Evolutionary conservation across 106 monocot genomes (phyloP), one percentile per base, ranked within the genome.

Genomic region (Alisma plantagoaquatica): DNA sequence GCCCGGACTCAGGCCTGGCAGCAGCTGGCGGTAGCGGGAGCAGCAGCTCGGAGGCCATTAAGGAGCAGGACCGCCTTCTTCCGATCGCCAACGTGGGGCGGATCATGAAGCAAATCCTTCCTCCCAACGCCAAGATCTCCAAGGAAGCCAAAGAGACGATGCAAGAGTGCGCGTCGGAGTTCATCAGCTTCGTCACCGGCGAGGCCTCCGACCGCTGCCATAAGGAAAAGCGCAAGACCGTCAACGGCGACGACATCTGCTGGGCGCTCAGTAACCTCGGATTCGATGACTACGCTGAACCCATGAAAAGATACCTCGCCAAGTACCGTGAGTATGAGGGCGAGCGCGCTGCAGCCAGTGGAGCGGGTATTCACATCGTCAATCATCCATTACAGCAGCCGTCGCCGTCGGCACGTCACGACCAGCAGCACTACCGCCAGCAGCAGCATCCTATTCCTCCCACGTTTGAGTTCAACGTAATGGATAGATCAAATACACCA

Each of bases 91-190:
- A 87, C 73, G 87, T 87, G 12, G 87, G 87, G 25, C 26, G 87
- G 47, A 87, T 87, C 60, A 87, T 87, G 87, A 81, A 87, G 71
- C 81, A 87, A 41, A 78, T 75, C 46, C 77, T 88, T 9, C 87
- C 87, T 0, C 51, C 82, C 0, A 82, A 88, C 44, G 87, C 87
- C 2, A 88, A 82, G 65, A 76, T 84, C 67, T 84, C 84, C 0
- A 84, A 84, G 56, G 84, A 84, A 27, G 79, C 79, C 21, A 84
- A 84, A 66, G 84, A 84, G 53, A 79, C 79, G 7, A 79, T 84
- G 84, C 75, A 84, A 43, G 84, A 84, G 65, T 84, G 84, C 33
- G 84, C 79, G 27, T 79, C 79, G 29, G 84, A 84, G 75, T 84
- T 84, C 69, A 84, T 79, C 46, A 75, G 84, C 69, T 84, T 84